phyloP scores from a whole-genome alignment of 75 land plant species.

The Pseudotsuga menziesii region DNA sequence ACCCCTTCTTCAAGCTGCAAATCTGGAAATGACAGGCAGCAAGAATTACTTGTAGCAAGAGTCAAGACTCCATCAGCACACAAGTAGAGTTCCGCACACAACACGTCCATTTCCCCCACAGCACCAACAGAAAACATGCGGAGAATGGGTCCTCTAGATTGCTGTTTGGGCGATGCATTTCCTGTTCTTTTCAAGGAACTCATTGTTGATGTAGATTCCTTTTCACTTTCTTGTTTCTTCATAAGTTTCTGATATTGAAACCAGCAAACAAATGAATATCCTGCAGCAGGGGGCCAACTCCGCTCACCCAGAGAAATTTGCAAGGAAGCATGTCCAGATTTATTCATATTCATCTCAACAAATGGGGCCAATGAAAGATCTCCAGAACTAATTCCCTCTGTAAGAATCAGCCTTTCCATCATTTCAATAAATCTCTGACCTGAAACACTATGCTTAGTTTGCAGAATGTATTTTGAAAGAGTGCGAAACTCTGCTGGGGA shows the following conservation, averaged over 20 bases:
- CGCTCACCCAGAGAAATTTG: constrained; percentile 91
- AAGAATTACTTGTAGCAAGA: constrained; percentile 82
- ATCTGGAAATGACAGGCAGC: constrained; percentile 66
- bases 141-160: constrained; percentile 31
- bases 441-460: constrained; percentile 44
- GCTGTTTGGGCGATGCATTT: constrained; percentile 11
- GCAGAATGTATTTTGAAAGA: constrained; percentile 74
- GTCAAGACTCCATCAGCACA: constrained; percentile 80
- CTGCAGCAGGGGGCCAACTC: constrained; percentile 98
- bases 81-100: constrained; percentile 80
- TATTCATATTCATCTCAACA: constrained; percentile 83
- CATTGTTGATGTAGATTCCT: constrained; percentile 20
- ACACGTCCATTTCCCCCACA: constrained; percentile 51
- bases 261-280: constrained; percentile 99
- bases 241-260: constrained; percentile 62
- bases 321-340: constrained; percentile 82
- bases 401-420: constrained; percentile 75
- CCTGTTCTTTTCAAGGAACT: constrained; percentile 22
- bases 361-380: constrained; percentile 75
- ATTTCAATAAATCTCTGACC: constrained; percentile 66
- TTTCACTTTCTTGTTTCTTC: constrained; percentile 27
- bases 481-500: constrained; percentile 81
- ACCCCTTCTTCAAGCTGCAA: constrained; percentile 77
- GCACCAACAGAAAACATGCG: constrained; percentile 90
- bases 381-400: constrained; percentile 55